Evolutionary conservation across 495 filamentous ascomycete species (phyloP).

Genomic region (Penicillium steckii): DNA sequence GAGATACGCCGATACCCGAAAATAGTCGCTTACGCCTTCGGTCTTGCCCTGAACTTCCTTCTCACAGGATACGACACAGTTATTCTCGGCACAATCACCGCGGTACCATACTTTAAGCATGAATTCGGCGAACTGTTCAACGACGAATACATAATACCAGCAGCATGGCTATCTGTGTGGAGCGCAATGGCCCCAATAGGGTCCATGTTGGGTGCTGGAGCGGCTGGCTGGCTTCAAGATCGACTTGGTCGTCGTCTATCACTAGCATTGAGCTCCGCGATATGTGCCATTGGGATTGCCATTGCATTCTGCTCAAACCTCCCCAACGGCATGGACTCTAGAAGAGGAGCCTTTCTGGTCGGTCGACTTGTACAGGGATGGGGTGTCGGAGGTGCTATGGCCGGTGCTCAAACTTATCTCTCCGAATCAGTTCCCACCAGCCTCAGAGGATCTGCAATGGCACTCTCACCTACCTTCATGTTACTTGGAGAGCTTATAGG

Average conservation of each 20-base stretch:
- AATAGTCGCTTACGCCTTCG: constrained; percentile 25
- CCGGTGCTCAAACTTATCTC: constrained; percentile 44
- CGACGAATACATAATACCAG: constrained; percentile 41
- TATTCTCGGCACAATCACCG: constrained; percentile 44
- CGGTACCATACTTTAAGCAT: constrained; percentile 38
- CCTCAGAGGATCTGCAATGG: constrained; percentile 40
- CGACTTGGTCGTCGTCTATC: constrained; percentile 36
- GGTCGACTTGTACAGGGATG: constrained; percentile 35
- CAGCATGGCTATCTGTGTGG: constrained; percentile 47
- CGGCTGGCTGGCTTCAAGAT: constrained; percentile 41
- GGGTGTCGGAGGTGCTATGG: constrained; percentile 39
- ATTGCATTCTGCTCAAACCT: constrained; percentile 30
- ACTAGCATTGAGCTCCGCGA: constrained; percentile 29
- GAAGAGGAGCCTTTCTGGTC: constrained; percentile 28
- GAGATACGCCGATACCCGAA: constrained; percentile 19
- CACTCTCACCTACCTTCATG: constrained; percentile 42
- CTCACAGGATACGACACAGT: constrained; percentile 46
- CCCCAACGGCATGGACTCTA: constrained; percentile 19
- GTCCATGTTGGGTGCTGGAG: constrained; percentile 35
- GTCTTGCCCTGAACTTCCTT: constrained; percentile 28
- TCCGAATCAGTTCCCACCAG: constrained; percentile 41
- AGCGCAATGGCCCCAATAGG: constrained; percentile 37
- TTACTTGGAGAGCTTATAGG: constrained; percentile 44
- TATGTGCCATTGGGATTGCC: constrained; percentile 39
- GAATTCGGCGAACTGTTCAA: constrained; percentile 36